These are phyloP conservation scores for Plectosphaerella sp. DNA, from an alignment of 2,329 filamentous ascomycete species.

Conservation along the genomic window DNA sequence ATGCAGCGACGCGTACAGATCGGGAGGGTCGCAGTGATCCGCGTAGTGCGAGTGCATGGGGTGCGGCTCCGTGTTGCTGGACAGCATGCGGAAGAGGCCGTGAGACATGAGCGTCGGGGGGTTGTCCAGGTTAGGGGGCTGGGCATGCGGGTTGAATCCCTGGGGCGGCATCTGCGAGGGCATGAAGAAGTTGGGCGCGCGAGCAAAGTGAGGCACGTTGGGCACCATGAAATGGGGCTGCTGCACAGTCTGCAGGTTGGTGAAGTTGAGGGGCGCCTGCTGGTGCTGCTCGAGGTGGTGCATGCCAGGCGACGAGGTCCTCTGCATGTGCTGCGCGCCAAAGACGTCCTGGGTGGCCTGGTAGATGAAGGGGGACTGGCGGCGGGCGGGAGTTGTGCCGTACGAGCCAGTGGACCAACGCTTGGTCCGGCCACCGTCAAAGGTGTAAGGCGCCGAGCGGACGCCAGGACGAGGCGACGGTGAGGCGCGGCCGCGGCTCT, in stretches of 20 bases:
- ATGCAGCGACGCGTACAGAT: slow-evolving; percentile 70
- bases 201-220: slow-evolving; percentile 41
- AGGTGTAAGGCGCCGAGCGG: slow-evolving; percentile 65
- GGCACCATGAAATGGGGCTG: slow-evolving; percentile 52
- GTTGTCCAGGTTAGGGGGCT: not conserved
- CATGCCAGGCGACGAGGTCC: not conserved
- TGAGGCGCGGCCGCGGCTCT: slow-evolving; percentile 66
- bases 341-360: slow-evolving; percentile 57
- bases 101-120: slow-evolving; percentile 60
- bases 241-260: slow-evolving; percentile 50
- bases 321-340: slow-evolving; percentile 40
- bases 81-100: slow-evolving; percentile 67
- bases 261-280: slow-evolving; percentile 48
- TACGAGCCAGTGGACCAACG: slow-evolving; percentile 77
- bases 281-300: not conserved
- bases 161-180: slow-evolving; percentile 25
- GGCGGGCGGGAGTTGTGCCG: slow-evolving; percentile 49
- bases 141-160: slow-evolving; percentile 47
- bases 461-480: slow-evolving; percentile 66
- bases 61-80: slow-evolving; percentile 69
- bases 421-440: slow-evolving; percentile 64
- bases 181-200: not conserved
- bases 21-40: slow-evolving; percentile 69
- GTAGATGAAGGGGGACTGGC: slow-evolving; percentile 56
- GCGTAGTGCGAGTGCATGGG: slow-evolving; percentile 65